Evolutionary conservation across 2,329 filamentous ascomycete genomes (phyloP), one percentile per base, ranked within the genome.

Genomic region (Colletotrichum falcatum): DNA sequence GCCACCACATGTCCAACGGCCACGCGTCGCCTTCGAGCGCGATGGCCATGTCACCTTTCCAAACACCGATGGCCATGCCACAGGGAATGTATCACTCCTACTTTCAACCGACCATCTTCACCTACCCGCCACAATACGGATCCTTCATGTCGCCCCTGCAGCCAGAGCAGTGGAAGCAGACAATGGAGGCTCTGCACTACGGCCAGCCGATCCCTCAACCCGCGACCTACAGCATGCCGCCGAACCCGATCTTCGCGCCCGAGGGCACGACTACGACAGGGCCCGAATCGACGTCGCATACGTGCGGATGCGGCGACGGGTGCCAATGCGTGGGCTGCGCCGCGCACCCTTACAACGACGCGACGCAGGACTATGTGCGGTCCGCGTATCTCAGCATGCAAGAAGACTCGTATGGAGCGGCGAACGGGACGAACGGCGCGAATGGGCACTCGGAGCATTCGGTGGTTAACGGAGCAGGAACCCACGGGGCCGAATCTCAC

Each of bases 251-350:
- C 5, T 74, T 65, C 49, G 23, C 30, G 3, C 44, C 68, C 4
- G 62, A 65, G 18, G 65, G 51, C 55, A 30, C 51, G 30, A 75
- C 58, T 30, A 72, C 59, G 72, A 71, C 74, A 48, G 77, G 77
- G 78, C 73, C 65, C 35, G 65, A 64, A 26, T 59, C 58, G 16
- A 83, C 78, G 26, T 81, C 77, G 63, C 81, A 81, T 55, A 81
- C 79, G 64, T 93, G 91, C 74, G 83, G 83, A 58, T 93, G 91
- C 75, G 91, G 91, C 26, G 87, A 90, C 64, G 82, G 82, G 35
- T 93, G 91, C 73, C 86, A 90, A 73, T 93, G 91, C 76, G 82
- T 92, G 44, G 91, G 90, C 14, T 93, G 91, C 76, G 85, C 89
- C 6, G 88, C 88, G 2, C 90, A 92, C 77, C 89, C 91, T 16